Evolutionary conservation across 1,284 basidiomycete species (phyloP), one percentile per base, ranked within the genome.

Genomic region (Malassezia sp.): DNA sequence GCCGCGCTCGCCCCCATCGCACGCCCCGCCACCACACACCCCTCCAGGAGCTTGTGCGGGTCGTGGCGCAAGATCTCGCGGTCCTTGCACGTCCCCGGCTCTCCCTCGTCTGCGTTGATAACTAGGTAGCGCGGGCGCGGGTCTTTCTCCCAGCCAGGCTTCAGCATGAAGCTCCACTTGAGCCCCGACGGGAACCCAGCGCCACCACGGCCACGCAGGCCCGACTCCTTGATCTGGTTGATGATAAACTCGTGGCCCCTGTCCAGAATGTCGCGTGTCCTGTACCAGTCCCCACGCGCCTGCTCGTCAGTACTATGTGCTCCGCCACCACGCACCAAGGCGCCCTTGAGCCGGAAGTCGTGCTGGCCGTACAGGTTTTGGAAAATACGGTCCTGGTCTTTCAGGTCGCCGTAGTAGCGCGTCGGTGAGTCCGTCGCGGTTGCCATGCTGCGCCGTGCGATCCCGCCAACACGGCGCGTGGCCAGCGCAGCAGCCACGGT

Each of bases 201-300:
- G 53, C 93, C 91, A 55, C 91, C 91, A 57, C 93, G 83, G 21
- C 91, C 91, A 67, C 91, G 81, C 37, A 97, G 78, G 42, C 91
- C 91, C 12, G 89, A 95, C 64, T 88, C 87, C 73, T 97, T 96
- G 69, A 96, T 85, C 45, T 81, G 81, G 70, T 91, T 82, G 56
- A 97, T 96, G 64, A 97, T 88, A 85, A 86, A 96, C n/a, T 80
- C 79, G 74, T 97, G 88, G 47, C 91, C 90, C 72, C 95, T 96
- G 46, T 83, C 75, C 35, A 97, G 57, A 61, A 96, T 93, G 54
- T 95, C 91, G 73, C 95, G 95, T 53, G 91, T 97, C 56, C 80
- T 78, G 73, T 96, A 90, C 93, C 91, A 97, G 75, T 96, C 90
- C 34, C 91, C 91, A 41, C 91, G 82, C 38, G 82, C 77, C 83